These are phyloP conservation scores for Fusarium buxicola DNA, from an alignment of 2,329 filamentous ascomycete species.

Conservation along the genomic window DNA sequence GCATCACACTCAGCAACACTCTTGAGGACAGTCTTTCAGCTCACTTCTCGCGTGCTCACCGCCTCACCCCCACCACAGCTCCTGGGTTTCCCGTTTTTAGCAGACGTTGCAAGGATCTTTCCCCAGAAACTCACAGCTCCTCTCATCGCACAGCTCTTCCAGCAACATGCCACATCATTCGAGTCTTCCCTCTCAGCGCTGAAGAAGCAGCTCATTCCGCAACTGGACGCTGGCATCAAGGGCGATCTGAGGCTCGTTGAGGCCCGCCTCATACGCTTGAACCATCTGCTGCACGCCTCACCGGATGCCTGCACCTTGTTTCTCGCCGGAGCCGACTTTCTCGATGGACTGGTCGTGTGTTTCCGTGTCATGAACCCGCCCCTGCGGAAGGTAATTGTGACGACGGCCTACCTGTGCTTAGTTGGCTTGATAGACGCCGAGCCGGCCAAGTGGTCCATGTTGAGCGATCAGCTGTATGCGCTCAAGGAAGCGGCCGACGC, in stretches of 20 bases:
- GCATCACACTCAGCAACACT: constrained; percentile 59
- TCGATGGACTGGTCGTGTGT: constrained; percentile 78
- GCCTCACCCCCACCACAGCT: constrained; percentile 58
- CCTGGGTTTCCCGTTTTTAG: constrained; percentile 74
- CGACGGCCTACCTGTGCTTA: constrained; percentile 80
- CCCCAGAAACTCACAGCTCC: constrained; percentile 69
- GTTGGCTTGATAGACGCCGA: constrained; percentile 74
- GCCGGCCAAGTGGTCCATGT: constrained; percentile 76
- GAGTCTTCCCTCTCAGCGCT: constrained; percentile 67
- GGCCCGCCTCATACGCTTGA: constrained; percentile 66
- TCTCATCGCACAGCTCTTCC: constrained; percentile 63
- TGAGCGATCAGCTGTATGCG: constrained; percentile 86
- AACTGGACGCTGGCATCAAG: constrained; percentile 71
- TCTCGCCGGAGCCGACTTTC: constrained; percentile 86
- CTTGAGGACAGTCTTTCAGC: constrained; percentile 72
- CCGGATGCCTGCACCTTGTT: constrained; percentile 70
- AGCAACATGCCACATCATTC: constrained; percentile 59
- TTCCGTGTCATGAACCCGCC: constrained; percentile 73
- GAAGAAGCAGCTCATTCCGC: constrained; percentile 71
- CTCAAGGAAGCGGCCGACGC: constrained; percentile 78
- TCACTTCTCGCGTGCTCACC: constrained; percentile 69
- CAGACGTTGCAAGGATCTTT: constrained; percentile 75
- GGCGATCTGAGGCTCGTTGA: constrained; percentile 68
- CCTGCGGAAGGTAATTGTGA: constrained; percentile 75
- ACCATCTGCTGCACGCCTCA: constrained; percentile 72